These are phyloP conservation scores for Obba rivulosa DNA, from an alignment of 768 basidiomycete species.

Conservation along the genomic window DNA sequence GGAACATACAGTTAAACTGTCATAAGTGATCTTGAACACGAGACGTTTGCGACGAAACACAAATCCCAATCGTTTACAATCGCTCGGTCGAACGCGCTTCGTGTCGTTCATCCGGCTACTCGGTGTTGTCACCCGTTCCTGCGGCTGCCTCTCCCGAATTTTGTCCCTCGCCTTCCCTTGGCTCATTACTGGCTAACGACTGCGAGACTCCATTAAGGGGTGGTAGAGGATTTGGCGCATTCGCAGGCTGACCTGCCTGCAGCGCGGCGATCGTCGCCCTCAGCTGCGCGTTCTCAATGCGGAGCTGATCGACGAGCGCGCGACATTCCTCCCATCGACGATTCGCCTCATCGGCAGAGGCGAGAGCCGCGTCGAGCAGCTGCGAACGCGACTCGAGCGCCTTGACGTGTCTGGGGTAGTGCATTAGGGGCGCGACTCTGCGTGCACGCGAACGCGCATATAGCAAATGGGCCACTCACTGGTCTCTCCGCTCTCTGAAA, in stretches of 20 bases:
- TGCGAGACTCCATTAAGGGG: no score
- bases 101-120: no score
- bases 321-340: constrained; percentile 88
- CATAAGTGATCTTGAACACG: no score
- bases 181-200: no score
- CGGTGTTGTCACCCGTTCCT: no score
- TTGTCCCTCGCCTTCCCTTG: no score
- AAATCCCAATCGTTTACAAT: no score
- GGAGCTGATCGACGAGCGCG: constrained; percentile 81
- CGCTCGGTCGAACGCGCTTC: no score
- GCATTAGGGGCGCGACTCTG: constrained; percentile 2
- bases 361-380: constrained; percentile 79
- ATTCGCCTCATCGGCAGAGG: constrained; percentile 84
- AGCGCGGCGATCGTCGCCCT: constrained; percentile 58
- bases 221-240: background rate
- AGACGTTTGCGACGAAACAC: no score
- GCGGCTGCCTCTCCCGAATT: no score
- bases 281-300: constrained; percentile 77
- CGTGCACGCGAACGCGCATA: constrained; percentile 4
- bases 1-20: no score
- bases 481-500: constrained; percentile 85
- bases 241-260: constrained; percentile 20
- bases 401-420: constrained; percentile 66
- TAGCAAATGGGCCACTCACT: constrained; percentile 44
- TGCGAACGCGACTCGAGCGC: constrained; percentile 82